phyloP scores from a whole-genome alignment of 768 basidiomycete species.

The Leucosporidium creatinivorum region DNA sequence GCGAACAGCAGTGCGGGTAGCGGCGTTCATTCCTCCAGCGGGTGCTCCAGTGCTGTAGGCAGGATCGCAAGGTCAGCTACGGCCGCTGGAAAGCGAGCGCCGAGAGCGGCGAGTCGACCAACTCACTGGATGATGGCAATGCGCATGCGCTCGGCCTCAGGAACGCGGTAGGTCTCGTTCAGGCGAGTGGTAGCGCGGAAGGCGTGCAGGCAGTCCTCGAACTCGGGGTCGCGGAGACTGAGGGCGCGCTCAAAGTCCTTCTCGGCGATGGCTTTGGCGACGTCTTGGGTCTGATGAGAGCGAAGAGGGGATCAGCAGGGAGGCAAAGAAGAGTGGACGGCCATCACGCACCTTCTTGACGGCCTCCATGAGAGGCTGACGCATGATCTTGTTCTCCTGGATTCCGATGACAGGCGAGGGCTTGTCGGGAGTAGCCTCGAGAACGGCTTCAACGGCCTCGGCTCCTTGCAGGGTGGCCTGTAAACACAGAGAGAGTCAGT shows the following conservation, averaged over 20 bases:
- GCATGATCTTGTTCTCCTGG: conserved; percentile 87
- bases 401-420: conserved; percentile 98
- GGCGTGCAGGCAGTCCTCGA: conserved; percentile 74
- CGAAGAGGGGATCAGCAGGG: neutral
- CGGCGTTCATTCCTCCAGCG: conserved; percentile 98
- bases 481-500: neutral
- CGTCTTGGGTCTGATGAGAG: conserved; percentile 80
- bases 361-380: conserved; percentile 85
- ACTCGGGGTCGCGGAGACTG: conserved; percentile 83
- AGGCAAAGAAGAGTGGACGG: neutral
- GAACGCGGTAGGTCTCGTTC: conserved; percentile 52
- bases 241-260: conserved; percentile 83
- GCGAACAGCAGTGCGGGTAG: conserved; percentile 85
- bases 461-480: conserved; percentile 95
- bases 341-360: conserved; percentile 63
- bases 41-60: conserved; percentile 77
- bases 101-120: neutral
- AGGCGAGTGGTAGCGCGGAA: conserved; percentile 68
- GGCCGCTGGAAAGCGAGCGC: no score
- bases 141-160: conserved; percentile 45
- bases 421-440: conserved; percentile 75
- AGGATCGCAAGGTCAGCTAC: neutral
- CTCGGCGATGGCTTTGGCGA: conserved; percentile 68
- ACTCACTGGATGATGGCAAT: conserved; percentile 47
- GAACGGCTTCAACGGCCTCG: conserved; percentile 80